A percentile compares a stretch with the other conserved stretches of the same genome.
Evolutionary conservation across 257 asterid species (phyloP).

Genomic region (Nicotiana noctiflora): DNA sequence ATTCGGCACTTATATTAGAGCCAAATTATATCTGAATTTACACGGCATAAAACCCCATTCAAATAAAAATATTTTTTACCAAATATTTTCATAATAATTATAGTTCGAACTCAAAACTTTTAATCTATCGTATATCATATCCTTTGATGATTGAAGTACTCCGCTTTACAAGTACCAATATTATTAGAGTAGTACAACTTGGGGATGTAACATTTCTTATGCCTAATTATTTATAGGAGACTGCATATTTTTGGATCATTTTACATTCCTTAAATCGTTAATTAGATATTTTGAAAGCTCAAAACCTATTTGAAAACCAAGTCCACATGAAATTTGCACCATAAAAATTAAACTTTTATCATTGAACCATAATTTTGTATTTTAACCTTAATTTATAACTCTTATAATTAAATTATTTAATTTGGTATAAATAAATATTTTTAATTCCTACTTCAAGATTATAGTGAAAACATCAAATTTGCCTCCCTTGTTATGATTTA

Average conservation of each 20-base stretch:
- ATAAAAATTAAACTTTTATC: neutral
- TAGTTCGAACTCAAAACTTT: fast-evolving
- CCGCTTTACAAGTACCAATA: neutral
- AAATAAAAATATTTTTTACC: fast-evolving
- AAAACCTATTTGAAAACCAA: neutral
- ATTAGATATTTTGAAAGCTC: neutral
- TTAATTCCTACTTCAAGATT: too few relatives aligned
- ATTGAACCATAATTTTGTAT: neutral
- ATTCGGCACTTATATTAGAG: fast-evolving
- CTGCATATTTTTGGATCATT: neutral
- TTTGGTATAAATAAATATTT: too few relatives aligned
- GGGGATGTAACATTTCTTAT: neutral
- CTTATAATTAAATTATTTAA: too few relatives aligned
- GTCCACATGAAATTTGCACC: neutral
- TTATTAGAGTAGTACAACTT: neutral
- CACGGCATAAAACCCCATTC: fast-evolving
- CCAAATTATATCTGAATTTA: fast-evolving
- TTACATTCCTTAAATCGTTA: neutral
- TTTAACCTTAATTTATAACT: too few relatives aligned
- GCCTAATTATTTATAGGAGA: too few relatives aligned
- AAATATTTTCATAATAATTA: too few relatives aligned
- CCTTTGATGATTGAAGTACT: neutral
- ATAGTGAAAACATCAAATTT: too few relatives aligned
- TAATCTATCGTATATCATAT: too few relatives aligned
- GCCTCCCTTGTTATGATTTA: too few relatives aligned